Evolutionary conservation across 768 basidiomycete genomes (phyloP).

Genomic region (Steccherinum ochraceum): DNA sequence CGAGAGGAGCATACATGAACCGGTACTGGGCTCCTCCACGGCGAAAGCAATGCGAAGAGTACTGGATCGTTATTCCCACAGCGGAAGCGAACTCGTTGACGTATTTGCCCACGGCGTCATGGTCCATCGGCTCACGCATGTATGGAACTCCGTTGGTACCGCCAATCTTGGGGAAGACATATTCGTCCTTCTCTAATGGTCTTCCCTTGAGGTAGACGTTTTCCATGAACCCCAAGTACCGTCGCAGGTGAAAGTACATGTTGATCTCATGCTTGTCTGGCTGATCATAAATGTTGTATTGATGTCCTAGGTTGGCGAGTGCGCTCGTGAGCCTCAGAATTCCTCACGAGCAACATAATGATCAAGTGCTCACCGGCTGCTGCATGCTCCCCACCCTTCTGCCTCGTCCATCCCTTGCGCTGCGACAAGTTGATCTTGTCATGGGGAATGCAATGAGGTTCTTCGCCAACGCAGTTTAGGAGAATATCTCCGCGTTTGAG

Average conservation of each 20-base stretch:
- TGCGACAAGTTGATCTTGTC: no score
- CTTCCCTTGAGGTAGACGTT: slow-evolving; percentile 11
- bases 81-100: slow-evolving; percentile 20
- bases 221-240: neutral
- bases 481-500: no score
- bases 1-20: slow-evolving; percentile 31
- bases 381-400: no score
- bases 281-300: neutral
- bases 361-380: no score
- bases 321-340: neutral
- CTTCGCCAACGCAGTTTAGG: no score
- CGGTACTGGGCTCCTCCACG: slow-evolving; percentile 33
- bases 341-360: neutral
- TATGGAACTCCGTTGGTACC: slow-evolving; percentile 21
- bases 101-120: slow-evolving; percentile 23
- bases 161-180: slow-evolving; percentile 26
- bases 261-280: neutral
- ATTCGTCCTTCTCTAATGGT: slow-evolving; percentile 20
- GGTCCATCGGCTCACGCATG: slow-evolving; percentile 19
- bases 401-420: no score
- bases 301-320: neutral
- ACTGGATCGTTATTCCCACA: slow-evolving; percentile 19
- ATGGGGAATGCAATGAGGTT: no score
- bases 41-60: slow-evolving; percentile 30
- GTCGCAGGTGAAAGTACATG: neutral